Conservation (phyloP, 1,139 yeast genomes). For the Blastobotrys buckinghamii region DNA sequence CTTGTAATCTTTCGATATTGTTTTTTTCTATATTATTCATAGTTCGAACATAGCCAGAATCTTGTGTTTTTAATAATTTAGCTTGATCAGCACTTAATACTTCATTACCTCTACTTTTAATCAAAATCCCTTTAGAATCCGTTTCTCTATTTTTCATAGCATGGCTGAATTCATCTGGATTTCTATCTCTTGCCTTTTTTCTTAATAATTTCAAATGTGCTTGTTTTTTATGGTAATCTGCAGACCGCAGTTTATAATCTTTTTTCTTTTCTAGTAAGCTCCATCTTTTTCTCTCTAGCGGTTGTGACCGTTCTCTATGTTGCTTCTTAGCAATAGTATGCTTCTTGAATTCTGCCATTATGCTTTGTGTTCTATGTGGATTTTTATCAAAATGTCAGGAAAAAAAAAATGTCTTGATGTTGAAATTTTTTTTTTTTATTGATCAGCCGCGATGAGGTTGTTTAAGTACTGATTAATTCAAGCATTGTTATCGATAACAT, state of each 20-base stretch:
- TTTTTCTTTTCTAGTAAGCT: constrained; percentile 94
- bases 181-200: constrained; percentile 63
- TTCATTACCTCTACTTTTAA: constrained; percentile 63
- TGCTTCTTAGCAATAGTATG: constrained; percentile 94
- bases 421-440: not conserved
- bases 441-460: too few species aligned
- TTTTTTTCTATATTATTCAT: constrained; percentile 62
- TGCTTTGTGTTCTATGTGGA: not conserved
- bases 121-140: constrained; percentile 59
- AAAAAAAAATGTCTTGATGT: constrained; percentile 1
- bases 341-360: constrained; percentile 62
- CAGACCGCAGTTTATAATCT: constrained; percentile 85
- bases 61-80: constrained; percentile 81
- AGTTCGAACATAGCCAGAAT: constrained; percentile 76
- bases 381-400: too few species aligned
- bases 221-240: constrained; percentile 83
- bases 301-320: constrained; percentile 90
- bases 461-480: too few species aligned
- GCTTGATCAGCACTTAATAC: constrained; percentile 64
- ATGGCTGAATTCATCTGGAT: constrained; percentile 97
- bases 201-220: constrained; percentile 73
- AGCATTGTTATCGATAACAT: too few species aligned
- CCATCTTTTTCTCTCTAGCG: constrained; percentile 59
- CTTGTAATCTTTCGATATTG: constrained; percentile 56
- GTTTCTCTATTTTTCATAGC: constrained; percentile 73